Conservation (phyloP, 768 basidiomycete genomes). For the Agaricus bisporus region DNA sequence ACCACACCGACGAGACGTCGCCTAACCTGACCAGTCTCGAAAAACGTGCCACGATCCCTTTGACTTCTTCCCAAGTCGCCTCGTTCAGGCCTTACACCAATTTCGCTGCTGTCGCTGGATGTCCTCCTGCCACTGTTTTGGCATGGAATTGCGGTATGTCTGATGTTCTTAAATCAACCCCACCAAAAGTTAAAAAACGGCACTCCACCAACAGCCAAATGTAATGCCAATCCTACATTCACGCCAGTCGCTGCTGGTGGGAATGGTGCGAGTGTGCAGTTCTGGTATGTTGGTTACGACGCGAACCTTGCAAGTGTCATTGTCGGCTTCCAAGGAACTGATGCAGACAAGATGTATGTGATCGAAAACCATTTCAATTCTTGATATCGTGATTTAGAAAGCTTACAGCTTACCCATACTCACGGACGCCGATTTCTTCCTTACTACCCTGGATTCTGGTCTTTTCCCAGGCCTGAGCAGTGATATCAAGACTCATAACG, state of each 20-base stretch:
- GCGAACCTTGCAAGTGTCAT: conserved; percentile 29
- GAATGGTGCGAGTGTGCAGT: conserved; percentile 35
- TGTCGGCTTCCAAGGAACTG: conserved; percentile 29
- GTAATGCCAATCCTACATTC: conserved; percentile 40
- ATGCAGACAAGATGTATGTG: conserved; percentile 27
- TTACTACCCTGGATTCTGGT: conserved; percentile 25
- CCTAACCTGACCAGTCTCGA: neutral
- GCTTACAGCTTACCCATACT: conserved; percentile 26
- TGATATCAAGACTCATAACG: conserved; percentile 34
- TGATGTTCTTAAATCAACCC: neutral
- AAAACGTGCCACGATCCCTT: neutral
- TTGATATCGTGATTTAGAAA: neutral
- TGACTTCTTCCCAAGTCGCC: conserved; percentile 29
- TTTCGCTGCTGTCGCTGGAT: conserved; percentile 49
- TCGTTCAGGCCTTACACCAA: conserved; percentile 41
- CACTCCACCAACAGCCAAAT: conserved; percentile 20
- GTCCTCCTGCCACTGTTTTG: conserved; percentile 32
- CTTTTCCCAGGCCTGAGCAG: conserved; percentile 39
- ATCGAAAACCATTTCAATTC: neutral
- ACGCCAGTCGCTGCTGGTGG: conserved; percentile 44
- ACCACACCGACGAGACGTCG: neutral
- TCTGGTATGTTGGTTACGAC: conserved; percentile 41
- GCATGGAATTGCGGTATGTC: conserved; percentile 42
- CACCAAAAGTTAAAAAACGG: neutral
- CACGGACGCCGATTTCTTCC: conserved; percentile 31